Evolutionary conservation across 192 early-diverging fungal genomes (phyloP).

Genomic region (Gamsiella multidivaricata): DNA sequence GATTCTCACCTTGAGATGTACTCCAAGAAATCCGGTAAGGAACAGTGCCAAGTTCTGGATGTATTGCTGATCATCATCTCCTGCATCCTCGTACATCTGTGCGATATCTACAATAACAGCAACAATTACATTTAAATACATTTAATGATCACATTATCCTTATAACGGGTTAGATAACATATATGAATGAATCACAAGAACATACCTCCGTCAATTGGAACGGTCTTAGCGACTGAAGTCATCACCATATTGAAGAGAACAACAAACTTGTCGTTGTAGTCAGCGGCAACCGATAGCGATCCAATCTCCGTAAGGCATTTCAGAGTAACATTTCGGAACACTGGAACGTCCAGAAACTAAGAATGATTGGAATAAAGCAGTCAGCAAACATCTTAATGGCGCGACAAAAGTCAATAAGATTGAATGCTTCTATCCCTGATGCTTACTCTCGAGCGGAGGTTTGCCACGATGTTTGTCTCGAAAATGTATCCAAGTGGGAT

Average conservation of each 20-base stretch:
- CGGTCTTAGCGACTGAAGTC: slow-evolving; percentile 70
- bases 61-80: slow-evolving; percentile 93
- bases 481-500: slow-evolving; percentile 99
- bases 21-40: slow-evolving; percentile 85
- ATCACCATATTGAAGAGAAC: slow-evolving; percentile 89
- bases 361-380: not conserved
- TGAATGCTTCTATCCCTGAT: not conserved
- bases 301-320: slow-evolving; percentile 99
- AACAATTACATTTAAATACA: not conserved
- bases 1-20: slow-evolving; percentile 81
- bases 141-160: too few species aligned
- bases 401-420: not conserved
- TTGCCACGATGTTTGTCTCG: slow-evolving; percentile 91
- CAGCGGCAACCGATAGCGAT: slow-evolving; percentile 77
- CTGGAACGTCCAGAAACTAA: slow-evolving; percentile 86
- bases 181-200: too few species aligned
- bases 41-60: slow-evolving; percentile 96
- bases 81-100: slow-evolving; percentile 82
- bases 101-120: slow-evolving; percentile 71
- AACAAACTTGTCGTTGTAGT: slow-evolving; percentile 90
- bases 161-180: too few species aligned
- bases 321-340: slow-evolving; percentile 92
- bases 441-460: slow-evolving; percentile 81
- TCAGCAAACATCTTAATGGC: too few species aligned
- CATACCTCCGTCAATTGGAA: slow-evolving; percentile 76